Base-by-base conservation (phyloP, 352 stramenopile species). In the Salisapilia sapeloensis region DNA sequence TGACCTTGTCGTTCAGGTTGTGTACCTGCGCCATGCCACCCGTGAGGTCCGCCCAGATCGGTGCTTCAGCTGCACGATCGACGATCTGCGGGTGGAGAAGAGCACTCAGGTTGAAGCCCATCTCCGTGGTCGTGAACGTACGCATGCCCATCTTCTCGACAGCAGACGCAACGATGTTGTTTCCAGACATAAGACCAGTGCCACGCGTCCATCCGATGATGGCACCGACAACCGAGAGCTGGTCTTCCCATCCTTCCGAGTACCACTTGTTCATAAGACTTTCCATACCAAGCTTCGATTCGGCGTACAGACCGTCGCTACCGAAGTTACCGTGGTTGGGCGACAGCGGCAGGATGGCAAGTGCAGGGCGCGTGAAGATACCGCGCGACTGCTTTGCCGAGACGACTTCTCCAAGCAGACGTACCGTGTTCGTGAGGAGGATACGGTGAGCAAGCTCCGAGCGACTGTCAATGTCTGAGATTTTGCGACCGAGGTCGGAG, bases 171-270 rank as follows among this genome's bases (percentile, higher is more conserved):
- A 87, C 78, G 4, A 86, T 56, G 38, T 93, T 89, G 52, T 93
- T 93, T n/a, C 71, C 62, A 16, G 56, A 65, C 78, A 93, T 93
- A 15, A 93, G 62, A 10, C 70, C 76, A 0, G 78, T 91, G 32
- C 72, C 67, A 38, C 78, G 72, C 10, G 74, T 90, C 78, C 76
- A 93, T 18, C 78, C 78, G 33, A 93, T 92, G 29, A 90, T 66
- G 17, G 76, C 77, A 28, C 75, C 71, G 2, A 82, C 63, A 20
- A 92, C 60, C 30, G 64, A 83, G 17, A 93, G 42, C 58, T 92
- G 79, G 37, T 87, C 69, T 15, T 67, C 57, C 78, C 78, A 93
- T 37, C 61, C 67, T 53, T 92, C 78, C 14, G 69, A 78, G 48
- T 67, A 42, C 78, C 78, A 91, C 51, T 92, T 91, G 50, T 65